A percentile compares a stretch with the other conserved stretches of the same genome.
phyloP scores from a whole-genome alignment of 2,329 filamentous ascomycete genomes.

The Metarhizium rileyi region DNA sequence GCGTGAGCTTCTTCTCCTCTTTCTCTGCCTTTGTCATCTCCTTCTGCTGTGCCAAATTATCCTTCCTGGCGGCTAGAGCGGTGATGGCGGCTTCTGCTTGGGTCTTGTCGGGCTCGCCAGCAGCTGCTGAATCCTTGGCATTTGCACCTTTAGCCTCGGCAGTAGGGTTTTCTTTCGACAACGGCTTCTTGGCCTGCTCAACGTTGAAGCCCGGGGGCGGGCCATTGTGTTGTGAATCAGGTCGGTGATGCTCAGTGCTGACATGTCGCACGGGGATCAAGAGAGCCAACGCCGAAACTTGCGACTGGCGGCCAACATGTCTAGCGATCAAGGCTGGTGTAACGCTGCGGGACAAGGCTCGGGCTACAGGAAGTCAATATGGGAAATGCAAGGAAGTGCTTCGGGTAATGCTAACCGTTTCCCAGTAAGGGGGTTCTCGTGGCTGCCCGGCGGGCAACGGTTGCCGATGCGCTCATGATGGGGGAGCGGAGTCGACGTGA shows the following conservation, averaged over 20 bases:
- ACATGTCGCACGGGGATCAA: slow-evolving; percentile 46
- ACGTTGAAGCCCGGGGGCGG: slow-evolving; percentile 87
- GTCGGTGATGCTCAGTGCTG: slow-evolving; percentile 49
- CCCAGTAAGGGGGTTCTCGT: slow-evolving; percentile 42
- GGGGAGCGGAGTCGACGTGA: not conserved
- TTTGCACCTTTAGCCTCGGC: slow-evolving; percentile 21
- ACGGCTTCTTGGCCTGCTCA: slow-evolving; percentile 79
- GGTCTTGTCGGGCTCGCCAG: slow-evolving; percentile 24
- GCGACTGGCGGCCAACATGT: slow-evolving; percentile 34
- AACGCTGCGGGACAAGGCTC: slow-evolving; percentile 36
- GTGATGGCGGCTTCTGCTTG: slow-evolving; percentile 38
- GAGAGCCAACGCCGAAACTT: slow-evolving; percentile 43
- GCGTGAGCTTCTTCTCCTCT: slow-evolving; percentile 75
- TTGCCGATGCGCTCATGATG: slow-evolving; percentile 47
- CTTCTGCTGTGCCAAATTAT: slow-evolving; percentile 49
- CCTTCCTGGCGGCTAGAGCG: slow-evolving; percentile 55
- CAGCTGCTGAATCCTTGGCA: slow-evolving; percentile 18
- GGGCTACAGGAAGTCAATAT: slow-evolving; percentile 23
- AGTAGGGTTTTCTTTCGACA: slow-evolving; percentile 44
- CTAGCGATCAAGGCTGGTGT: slow-evolving; percentile 37
- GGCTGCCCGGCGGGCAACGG: slow-evolving; percentile 44
- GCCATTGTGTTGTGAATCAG: slow-evolving; percentile 41
- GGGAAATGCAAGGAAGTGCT: slow-evolving; percentile 5
- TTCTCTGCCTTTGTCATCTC: slow-evolving; percentile 48
- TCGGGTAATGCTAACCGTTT: slow-evolving; percentile 28